A percentile compares a stretch with the other conserved stretches of the same genome.
These are phyloP conservation scores for Pseudogymnoascus pannorum DNA, from an alignment of 2,329 filamentous ascomycete species.

Conservation along the genomic window DNA sequence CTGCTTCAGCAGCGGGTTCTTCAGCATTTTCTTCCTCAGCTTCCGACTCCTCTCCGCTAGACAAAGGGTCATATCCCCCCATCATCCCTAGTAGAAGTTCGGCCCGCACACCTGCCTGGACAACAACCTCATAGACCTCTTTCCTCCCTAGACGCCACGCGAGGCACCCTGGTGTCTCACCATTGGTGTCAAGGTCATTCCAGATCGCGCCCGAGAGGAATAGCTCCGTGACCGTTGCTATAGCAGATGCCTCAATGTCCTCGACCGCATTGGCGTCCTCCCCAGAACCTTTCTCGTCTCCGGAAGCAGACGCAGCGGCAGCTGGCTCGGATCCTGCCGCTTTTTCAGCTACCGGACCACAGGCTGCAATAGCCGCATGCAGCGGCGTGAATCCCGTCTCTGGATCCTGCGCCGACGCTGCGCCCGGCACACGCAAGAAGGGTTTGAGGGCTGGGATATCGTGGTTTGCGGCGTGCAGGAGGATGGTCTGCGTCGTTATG, in stretches of 20 bases:
- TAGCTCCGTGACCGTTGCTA: constrained; percentile 64
- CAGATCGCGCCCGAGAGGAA: constrained; percentile 89
- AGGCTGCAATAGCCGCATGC: constrained; percentile 81
- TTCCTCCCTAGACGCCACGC: constrained; percentile 62
- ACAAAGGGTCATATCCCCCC: constrained; percentile 71
- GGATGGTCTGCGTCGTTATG: constrained; percentile 46
- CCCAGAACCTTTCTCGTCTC: constrained; percentile 18
- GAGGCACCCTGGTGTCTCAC: constrained; percentile 88
- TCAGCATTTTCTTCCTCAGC: constrained; percentile 33
- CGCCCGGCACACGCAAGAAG: constrained; percentile 29
- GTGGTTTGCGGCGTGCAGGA: constrained; percentile 60
- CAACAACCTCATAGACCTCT: constrained; percentile 71
- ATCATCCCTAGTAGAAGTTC: constrained; percentile 79
- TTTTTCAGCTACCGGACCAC: constrained; percentile 33
- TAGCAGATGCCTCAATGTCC: constrained; percentile 48
- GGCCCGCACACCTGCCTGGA: constrained; percentile 83
- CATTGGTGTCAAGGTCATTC: constrained; percentile 83
- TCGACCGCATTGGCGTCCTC: constrained; percentile 32
- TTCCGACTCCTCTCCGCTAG: constrained; percentile 40
- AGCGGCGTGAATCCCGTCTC: constrained; percentile 81
- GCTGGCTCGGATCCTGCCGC: constrained; percentile 17
- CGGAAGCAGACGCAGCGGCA: constrained; percentile 9
- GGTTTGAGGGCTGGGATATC: constrained; percentile 29
- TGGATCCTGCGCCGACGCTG: constrained; percentile 74
- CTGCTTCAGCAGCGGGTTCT: constrained; percentile 27